Base-by-base conservation (phyloP, 495 filamentous ascomycete species). In the Neurospora sp. region DNA sequence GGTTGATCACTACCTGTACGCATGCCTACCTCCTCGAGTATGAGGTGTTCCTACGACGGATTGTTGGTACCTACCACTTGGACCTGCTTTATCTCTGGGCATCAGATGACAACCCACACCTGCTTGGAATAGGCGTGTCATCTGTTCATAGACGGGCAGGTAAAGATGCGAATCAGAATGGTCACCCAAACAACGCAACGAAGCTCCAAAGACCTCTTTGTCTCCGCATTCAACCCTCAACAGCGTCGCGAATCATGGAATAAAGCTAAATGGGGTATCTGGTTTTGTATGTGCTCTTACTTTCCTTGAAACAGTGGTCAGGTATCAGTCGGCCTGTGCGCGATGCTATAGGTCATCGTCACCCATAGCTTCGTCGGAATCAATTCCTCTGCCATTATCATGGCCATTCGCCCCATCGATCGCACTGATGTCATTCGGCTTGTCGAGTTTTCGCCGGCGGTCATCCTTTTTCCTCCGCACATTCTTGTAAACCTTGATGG, bases 401-500 rank as follows among this genome's bases (percentile, higher is more conserved):
- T 74, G 70, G 1, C 71, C 69, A 37, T 72, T 38, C 18, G 66
- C 11, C 22, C 22, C 76, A 42, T 76, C 73, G 14, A 72, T 22
- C 22, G 20, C 76, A 40, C 74, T 72, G 14, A 72, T 44, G 12
- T 68, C 73, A 31, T 73, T 69, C 12, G 73, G 14, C 44, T 53
- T 69, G n/a, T 70, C 27, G 0, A 18, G 11, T 12, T 68, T 42
- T 76, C 72, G 44, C 75, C n/a, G 61, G 10, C 12, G 37, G 27
- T 68, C 70, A 38, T 40, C 69, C 40, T 61, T 70, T 40, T 4
- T 20, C 39, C n/a, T 69, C 42, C 46, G 71, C 66, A 35, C 44
- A n/a, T 85, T 79, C 35, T 78, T 77, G 69, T 79, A 86, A 3
- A 87, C 81, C 69, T 78, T 81, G 69, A 87, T 81, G 11, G 72